These are phyloP conservation scores for Cinnamomum chago DNA, from an alignment of 164 flowering plant genomes.

Conservation along the genomic window DNA sequence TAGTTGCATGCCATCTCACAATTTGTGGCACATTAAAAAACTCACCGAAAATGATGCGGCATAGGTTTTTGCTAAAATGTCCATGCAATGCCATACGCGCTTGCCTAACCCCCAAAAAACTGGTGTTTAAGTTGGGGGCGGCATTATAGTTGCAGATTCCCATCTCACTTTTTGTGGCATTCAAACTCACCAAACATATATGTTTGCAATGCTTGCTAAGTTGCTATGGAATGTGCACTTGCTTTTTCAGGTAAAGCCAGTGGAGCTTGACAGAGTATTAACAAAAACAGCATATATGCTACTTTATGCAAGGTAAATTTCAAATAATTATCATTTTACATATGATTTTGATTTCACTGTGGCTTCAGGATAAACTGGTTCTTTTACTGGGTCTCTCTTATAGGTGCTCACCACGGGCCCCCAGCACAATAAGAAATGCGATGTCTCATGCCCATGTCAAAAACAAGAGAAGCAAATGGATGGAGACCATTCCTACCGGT, in stretches of 20 bases:
- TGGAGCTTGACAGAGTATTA: slow-evolving; percentile 66
- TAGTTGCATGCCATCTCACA: not conserved
- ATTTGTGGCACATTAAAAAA: not conserved
- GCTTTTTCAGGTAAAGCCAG: slow-evolving; percentile 55
- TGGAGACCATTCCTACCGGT: slow-evolving; percentile 18
- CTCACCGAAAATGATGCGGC: not conserved
- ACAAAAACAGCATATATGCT: slow-evolving; percentile 84
- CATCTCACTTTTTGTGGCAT: not conserved
- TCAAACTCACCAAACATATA: too few species aligned
- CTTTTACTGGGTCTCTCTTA: not conserved
- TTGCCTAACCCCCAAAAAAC: not conserved
- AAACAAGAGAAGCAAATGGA: slow-evolving; percentile 11
- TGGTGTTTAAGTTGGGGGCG: not conserved
- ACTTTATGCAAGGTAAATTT: slow-evolving; percentile 68
- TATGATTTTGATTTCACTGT: not conserved
- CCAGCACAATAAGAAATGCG: slow-evolving; percentile 47
- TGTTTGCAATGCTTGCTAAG: not conserved
- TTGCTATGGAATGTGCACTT: not conserved
- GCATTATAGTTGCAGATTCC: not conserved
- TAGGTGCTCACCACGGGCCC: slow-evolving; percentile 82
- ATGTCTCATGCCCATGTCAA: slow-evolving; percentile 23
- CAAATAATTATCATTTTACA: not conserved
- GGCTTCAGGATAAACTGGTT: not conserved
- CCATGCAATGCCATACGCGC: not conserved
- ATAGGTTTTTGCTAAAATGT: not conserved